Evolutionary conservation across 1,284 basidiomycete species (phyloP).

Genomic region (Puccinia polysora): DNA sequence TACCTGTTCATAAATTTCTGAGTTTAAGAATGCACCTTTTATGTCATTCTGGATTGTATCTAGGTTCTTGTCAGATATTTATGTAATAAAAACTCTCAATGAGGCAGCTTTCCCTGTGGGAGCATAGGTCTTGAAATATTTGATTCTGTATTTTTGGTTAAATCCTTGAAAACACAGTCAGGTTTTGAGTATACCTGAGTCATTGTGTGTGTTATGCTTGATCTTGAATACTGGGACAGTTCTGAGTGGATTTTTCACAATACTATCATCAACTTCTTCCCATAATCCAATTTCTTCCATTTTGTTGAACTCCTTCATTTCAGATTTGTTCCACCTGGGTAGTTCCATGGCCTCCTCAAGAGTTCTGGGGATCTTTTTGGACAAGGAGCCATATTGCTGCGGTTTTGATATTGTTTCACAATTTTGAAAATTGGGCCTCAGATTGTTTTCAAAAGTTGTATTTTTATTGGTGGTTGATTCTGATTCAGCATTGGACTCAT

Average conservation of each 20-base stretch:
- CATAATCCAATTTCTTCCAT: neutral
- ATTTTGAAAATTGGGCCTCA: too few relatives aligned
- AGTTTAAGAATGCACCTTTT: neutral
- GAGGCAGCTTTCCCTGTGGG: neutral
- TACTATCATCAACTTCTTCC: neutral
- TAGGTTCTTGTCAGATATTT: neutral
- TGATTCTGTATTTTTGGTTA: neutral
- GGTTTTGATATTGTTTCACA: too few relatives aligned
- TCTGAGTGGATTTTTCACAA: neutral
- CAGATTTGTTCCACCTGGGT: neutral
- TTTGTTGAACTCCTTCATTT: neutral
- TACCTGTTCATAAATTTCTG: neutral
- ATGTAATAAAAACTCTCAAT: neutral
- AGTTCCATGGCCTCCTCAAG: too few relatives aligned
- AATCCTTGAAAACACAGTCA: neutral
- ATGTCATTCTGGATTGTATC: neutral
- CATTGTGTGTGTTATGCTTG: neutral
- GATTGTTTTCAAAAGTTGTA: too few relatives aligned
- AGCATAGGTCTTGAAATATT: neutral
- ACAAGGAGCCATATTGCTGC: too few relatives aligned
- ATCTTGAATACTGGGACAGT: neutral
- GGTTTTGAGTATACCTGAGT: neutral
- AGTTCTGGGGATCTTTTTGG: too few relatives aligned
- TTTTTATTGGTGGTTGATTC: too few relatives aligned
- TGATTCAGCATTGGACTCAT: too few relatives aligned